Evolutionary conservation across 805 yeast genomes (phyloP).

Genomic region (Teunomyces atbi): DNA sequence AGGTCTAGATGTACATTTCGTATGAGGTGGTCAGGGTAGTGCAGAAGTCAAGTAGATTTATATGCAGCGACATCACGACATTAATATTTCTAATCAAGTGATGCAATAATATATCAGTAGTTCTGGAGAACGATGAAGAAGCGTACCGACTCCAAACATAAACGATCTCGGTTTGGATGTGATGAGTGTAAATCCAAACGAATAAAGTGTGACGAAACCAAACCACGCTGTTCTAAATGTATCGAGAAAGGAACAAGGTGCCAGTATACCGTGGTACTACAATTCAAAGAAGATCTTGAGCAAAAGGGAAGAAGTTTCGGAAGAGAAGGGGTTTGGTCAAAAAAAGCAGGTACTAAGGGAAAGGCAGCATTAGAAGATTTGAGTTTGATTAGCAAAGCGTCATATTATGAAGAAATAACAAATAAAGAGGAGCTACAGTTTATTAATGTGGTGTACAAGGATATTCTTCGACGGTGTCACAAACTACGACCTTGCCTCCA

Average conservation of each 20-base stretch:
- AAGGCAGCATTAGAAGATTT: constrained; percentile 8
- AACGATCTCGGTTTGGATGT: constrained; percentile 25
- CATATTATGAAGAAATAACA: constrained; percentile 14
- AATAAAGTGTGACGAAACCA: constrained; percentile 27
- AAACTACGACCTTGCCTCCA: constrained; percentile 13
- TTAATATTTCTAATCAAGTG: neutral
- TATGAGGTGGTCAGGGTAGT: too few species aligned
- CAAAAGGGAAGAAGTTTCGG: constrained; percentile 24
- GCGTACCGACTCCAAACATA: neutral
- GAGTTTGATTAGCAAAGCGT: constrained; percentile 10
- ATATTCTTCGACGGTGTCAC: constrained; percentile 9
- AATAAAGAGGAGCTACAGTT: constrained; percentile 12
- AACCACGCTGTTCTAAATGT: constrained; percentile 23
- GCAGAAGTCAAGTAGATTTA: neutral
- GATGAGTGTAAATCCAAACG: constrained; percentile 19
- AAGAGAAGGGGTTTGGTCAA: constrained; percentile 27
- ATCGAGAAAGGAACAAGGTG: constrained; percentile 15
- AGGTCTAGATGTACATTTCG: too few species aligned
- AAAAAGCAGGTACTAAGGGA: constrained; percentile 7
- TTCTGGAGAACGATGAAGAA: neutral
- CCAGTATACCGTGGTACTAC: constrained; percentile 19
- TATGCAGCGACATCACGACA: neutral
- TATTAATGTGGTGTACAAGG: constrained; percentile 17
- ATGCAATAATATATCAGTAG: neutral
- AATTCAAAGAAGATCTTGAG: constrained; percentile 27